These are phyloP conservation scores for Naganishia vaughanmartiniae DNA, from an alignment of 768 basidiomycete species.

Conservation along the genomic window DNA sequence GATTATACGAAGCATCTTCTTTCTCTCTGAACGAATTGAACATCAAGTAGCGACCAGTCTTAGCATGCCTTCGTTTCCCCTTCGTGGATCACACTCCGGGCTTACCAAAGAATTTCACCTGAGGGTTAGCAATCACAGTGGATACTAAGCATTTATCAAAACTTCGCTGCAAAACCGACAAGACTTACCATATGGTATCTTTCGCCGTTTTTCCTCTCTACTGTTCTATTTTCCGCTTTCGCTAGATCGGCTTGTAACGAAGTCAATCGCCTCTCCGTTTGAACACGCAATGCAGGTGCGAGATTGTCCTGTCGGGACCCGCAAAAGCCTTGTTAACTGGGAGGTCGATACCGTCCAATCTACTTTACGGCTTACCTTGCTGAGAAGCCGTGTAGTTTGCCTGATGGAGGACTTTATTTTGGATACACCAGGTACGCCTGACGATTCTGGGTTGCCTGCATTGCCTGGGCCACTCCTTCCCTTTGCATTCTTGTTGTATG, in stretches of 20 bases:
- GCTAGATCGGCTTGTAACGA: slow-evolving; percentile 61
- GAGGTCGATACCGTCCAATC: background rate
- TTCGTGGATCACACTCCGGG: background rate
- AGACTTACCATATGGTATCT: slow-evolving; percentile 70
- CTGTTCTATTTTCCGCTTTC: slow-evolving; percentile 44
- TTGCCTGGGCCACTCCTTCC: slow-evolving; percentile 1
- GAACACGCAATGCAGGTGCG: slow-evolving; percentile 77
- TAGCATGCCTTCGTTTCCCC: background rate
- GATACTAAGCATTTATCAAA: background rate
- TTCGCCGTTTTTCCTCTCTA: slow-evolving; percentile 63
- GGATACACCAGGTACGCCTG: slow-evolving; percentile 65
- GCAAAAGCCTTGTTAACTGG: background rate
- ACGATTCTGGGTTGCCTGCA: background rate
- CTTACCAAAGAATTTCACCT: slow-evolving; percentile 86
- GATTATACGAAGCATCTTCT: slow-evolving; percentile 78
- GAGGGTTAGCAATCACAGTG: background rate
- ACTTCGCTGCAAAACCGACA: background rate
- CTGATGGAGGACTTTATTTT: slow-evolving; percentile 81
- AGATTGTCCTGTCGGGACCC: slow-evolving; percentile 62
- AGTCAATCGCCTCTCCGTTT: slow-evolving; percentile 73
- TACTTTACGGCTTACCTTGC: slow-evolving; percentile 50
- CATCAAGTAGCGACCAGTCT: background rate
- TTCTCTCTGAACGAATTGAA: slow-evolving; percentile 62
- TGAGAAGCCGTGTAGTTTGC: slow-evolving; percentile 73
- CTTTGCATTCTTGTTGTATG: slow-evolving; percentile 22